These are phyloP conservation scores for Schwanniomyces pseudopolymorphus DNA, from an alignment of 805 yeast genomes.

Conservation along the genomic window DNA sequence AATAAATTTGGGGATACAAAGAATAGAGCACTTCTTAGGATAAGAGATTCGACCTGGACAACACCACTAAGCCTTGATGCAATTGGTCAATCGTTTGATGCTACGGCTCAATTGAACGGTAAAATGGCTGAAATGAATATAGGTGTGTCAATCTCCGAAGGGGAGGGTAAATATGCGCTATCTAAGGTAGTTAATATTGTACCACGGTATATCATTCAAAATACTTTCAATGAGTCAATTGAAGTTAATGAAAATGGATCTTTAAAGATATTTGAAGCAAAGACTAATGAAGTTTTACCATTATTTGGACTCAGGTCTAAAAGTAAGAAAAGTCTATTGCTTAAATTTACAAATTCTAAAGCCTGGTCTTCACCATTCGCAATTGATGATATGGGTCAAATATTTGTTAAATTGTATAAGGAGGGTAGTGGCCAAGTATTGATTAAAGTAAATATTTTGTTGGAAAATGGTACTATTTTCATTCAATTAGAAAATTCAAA, in stretches of 20 bases:
- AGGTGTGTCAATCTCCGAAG: conserved; percentile 77
- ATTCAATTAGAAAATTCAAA: conserved; percentile 72
- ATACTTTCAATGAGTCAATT: conserved; percentile 55
- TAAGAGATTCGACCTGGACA: conserved; percentile 73
- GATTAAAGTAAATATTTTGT: conserved; percentile 66
- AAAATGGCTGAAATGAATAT: conserved; percentile 63
- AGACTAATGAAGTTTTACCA: conserved; percentile 51
- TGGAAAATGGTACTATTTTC: conserved; percentile 83
- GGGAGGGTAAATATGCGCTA: conserved; percentile 76
- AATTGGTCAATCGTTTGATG: conserved; percentile 74
- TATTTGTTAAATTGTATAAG: conserved; percentile 67
- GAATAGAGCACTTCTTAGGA: conserved; percentile 63
- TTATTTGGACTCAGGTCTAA: conserved; percentile 61
- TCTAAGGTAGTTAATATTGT: conserved; percentile 76
- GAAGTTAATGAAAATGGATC: conserved; percentile 70
- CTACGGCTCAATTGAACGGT: conserved; percentile 45
- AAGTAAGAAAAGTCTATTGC: conserved; percentile 56
- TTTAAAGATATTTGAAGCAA: conserved; percentile 46
- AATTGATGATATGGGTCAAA: conserved; percentile 80
- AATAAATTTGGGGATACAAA: conserved; percentile 54
- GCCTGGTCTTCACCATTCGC: conserved; percentile 88
- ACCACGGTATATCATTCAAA: conserved; percentile 79
- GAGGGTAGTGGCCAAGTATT: conserved; percentile 67
- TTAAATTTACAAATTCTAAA: conserved; percentile 58
- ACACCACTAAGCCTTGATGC: conserved; percentile 81